phyloP scores from a whole-genome alignment of 306 rosid genomes.

The Vicia faba region DNA sequence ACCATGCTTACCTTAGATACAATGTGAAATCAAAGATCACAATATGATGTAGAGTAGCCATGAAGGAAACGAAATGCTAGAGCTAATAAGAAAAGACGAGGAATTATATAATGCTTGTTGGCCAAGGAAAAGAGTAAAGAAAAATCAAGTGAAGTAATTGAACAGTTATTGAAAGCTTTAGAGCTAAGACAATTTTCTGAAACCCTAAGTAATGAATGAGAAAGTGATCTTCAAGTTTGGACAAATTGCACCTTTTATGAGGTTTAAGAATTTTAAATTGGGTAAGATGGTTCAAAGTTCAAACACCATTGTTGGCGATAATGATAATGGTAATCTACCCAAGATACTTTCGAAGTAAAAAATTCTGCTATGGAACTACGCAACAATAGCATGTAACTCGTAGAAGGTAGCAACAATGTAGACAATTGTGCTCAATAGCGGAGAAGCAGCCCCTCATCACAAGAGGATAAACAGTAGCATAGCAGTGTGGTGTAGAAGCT shows the following conservation, averaged over 20 bases:
- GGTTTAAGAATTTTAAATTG: not conserved
- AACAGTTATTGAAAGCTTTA: not conserved
- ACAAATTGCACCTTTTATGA: not conserved
- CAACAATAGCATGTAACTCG: not conserved
- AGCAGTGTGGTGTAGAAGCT: not conserved
- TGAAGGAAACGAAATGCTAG: not conserved
- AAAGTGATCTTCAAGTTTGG: not conserved
- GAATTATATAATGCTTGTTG: not conserved
- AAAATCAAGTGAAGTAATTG: not conserved
- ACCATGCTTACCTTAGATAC: too few species aligned
- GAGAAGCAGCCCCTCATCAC: not conserved
- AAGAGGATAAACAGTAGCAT: not conserved
- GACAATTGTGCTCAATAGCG: not conserved
- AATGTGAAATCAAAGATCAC: too few species aligned
- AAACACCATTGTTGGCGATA: not conserved
- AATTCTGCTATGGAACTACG: not conserved
- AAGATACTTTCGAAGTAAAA: not conserved
- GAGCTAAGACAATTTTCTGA: not conserved
- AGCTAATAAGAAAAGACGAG: not conserved
- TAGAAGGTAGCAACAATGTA: not conserved
- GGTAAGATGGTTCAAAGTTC: not conserved
- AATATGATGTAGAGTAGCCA: too few species aligned
- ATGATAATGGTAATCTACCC: not conserved
- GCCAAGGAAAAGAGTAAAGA: constrained; percentile 8
- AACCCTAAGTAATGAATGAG: not conserved